Evolutionary conservation across 1,284 basidiomycete species (phyloP), one percentile per base, ranked within the genome.

Genomic region (Ceratobasidium sp.): DNA sequence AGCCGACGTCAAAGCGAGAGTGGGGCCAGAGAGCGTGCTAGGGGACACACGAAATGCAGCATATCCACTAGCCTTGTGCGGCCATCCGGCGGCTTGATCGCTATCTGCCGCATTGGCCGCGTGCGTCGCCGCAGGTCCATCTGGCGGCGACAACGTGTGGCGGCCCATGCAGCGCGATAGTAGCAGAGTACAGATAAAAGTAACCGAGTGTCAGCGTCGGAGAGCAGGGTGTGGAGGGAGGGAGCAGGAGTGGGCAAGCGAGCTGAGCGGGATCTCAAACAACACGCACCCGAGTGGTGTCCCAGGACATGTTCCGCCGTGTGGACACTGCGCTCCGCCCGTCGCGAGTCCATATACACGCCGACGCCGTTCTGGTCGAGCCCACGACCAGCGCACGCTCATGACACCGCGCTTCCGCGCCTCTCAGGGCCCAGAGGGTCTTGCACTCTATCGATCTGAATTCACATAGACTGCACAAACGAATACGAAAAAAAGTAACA

Each of bases 401-500:
- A 16, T 28, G 8, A 46, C n/a, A 61, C 25, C 53, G 53, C 58
- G 42, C 58, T 64, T 23, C 46, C 61, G 48, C 48, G 48, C 48
- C 21, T 46, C 18, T 64, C 59, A 67, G 63, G 63, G 63, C 33
- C 33, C 48, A 28, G 33, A 54, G 63, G 63, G 63, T 64, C 33
- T n/a, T 23, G 21, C 48, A 40, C 48, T 54, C 38, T 42, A 42
- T 42, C 38, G 33, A 53, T 30, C 44, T 33, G 30, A 46, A 51
- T 67, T 53, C 51, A 36, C 48, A 67, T 51, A 53, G 48, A 54
- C 48, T 67, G 40, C 38, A 44, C 51, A 67, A 54, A 44, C 61
- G 61, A 64, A 64, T 64, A 64, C 33, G 61, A 42, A 67, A 51
- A 66, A 48, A 67, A 53, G 51, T 54, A 53, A 48, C 49, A 67